Percentiles rank a stretch among this genome's conserved stretches.
Evolutionary conservation across 306 rosid genomes (phyloP).

Genomic region (Senna tora): DNA sequence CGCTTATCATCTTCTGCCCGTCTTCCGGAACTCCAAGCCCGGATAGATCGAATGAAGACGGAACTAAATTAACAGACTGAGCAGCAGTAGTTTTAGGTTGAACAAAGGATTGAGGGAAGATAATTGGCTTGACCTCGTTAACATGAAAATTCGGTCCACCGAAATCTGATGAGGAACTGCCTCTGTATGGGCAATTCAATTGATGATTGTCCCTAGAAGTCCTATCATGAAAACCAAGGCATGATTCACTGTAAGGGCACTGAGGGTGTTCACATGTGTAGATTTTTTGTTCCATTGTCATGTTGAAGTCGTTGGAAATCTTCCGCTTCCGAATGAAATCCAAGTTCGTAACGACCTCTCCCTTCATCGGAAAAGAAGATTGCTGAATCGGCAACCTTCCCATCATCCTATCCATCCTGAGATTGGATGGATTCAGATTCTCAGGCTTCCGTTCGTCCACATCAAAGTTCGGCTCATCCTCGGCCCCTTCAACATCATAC

Average conservation of each 20-base stretch:
- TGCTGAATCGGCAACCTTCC: constrained; percentile 45
- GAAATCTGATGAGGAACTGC: constrained; percentile 44
- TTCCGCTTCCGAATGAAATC: constrained; percentile 64
- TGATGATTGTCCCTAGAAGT: constrained; percentile 67
- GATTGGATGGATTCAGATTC: constrained; percentile 44
- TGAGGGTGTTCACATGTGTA: constrained; percentile 58
- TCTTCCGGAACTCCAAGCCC: constrained; percentile 68
- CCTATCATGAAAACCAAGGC: constrained; percentile 55
- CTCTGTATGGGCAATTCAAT: constrained; percentile 53
- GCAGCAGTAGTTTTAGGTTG: constrained; percentile 45
- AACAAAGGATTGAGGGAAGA: constrained; percentile 55
- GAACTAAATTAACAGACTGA: constrained; percentile 45
- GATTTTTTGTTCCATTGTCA: constrained; percentile 49
- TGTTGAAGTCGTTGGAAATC: constrained; percentile 47
- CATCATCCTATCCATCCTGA: constrained; percentile 55
- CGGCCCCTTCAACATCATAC: constrained; percentile 74
- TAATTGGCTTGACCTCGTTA: constrained; percentile 61
- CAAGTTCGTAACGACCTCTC: constrained; percentile 50
- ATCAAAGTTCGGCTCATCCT: constrained; percentile 58
- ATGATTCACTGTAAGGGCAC: constrained; percentile 58
- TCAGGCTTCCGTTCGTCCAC: constrained; percentile 62
- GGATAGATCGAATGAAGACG: constrained; percentile 50
- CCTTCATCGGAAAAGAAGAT: constrained; percentile 53
- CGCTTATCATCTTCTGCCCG: constrained; percentile 58
- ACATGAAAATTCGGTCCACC: constrained; percentile 56